phyloP scores from a whole-genome alignment of 768 basidiomycete species.

The Phlebiopsis flavidoalba region DNA sequence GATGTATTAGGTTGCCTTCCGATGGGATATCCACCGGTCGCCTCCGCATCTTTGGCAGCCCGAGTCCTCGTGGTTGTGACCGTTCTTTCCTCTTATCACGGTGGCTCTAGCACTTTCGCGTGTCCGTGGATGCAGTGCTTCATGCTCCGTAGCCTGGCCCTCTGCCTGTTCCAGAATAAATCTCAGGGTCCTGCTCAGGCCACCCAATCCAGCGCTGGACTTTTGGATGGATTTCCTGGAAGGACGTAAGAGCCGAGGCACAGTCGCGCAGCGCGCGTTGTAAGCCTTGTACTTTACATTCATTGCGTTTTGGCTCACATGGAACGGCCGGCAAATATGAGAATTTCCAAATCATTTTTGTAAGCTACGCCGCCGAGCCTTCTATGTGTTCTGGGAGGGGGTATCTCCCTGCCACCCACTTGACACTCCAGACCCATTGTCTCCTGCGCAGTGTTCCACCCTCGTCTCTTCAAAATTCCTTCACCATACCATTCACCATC shows the following conservation, averaged over 20 bases:
- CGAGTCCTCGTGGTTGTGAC: background rate
- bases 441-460: too few relatives aligned
- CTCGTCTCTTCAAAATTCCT: too few relatives aligned
- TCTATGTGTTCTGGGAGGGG: too few relatives aligned
- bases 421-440: too few relatives aligned
- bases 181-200: background rate
- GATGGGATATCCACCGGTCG: background rate
- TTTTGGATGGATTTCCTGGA: background rate
- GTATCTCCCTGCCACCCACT: too few relatives aligned
- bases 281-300: background rate
- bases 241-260: background rate
- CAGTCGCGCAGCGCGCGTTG: background rate
- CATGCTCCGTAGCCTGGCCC: too few relatives aligned
- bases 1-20: background rate
- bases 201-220: background rate
- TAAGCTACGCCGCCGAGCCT: too few relatives aligned
- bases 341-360: too few relatives aligned
- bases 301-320: background rate
- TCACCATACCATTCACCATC: too few relatives aligned
- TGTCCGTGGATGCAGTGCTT: background rate
- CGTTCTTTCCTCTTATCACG: background rate
- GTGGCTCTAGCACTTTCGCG: background rate
- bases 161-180: background rate
- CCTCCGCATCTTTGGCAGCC: background rate
- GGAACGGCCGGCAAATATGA: background rate